Evolutionary conservation across 768 basidiomycete species (phyloP).

Genomic region (Auricularia auricula-judae): DNA sequence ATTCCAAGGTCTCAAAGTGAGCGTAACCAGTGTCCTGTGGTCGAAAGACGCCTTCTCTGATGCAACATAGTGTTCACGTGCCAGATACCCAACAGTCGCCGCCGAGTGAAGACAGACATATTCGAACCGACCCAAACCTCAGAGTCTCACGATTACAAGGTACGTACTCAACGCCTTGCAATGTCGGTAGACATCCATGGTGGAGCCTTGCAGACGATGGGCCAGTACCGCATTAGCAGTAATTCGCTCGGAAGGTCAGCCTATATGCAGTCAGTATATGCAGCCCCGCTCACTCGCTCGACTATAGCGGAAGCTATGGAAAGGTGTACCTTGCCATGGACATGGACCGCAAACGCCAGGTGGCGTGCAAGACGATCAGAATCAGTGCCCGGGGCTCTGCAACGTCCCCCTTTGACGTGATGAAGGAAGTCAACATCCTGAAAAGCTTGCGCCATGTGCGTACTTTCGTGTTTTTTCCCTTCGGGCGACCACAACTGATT

Average conservation of each 20-base stretch:
- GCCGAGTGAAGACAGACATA: constrained; percentile 40
- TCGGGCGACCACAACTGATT: too few species aligned
- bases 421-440: constrained; percentile 72
- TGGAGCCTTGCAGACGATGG: constrained; percentile 27
- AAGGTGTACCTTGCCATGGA: constrained; percentile 73
- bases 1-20: constrained; percentile 58
- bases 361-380: constrained; percentile 74
- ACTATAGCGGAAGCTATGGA: constrained; percentile 56
- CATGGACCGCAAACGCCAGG: constrained; percentile 50
- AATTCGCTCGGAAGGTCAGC: constrained; percentile 56
- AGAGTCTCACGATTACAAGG: constrained; percentile 39
- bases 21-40: constrained; percentile 1
- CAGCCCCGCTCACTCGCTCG: not conserved
- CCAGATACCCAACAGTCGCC: constrained; percentile 3
- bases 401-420: constrained; percentile 33
- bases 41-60: not conserved
- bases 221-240: constrained; percentile 60
- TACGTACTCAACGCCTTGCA: constrained; percentile 14
- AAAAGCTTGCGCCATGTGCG: constrained; percentile 61
- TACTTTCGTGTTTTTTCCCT: not conserved
- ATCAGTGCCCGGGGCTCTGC: constrained; percentile 32
- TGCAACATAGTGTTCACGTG: not conserved
- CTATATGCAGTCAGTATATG: not conserved
- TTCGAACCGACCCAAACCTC: constrained; percentile 54
- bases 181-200: not conserved